A percentile compares a stretch with the other conserved stretches of the same genome.
Evolutionary conservation across 1,139 yeast species (phyloP).

Genomic region (Zygotorulaspora mrakii): DNA sequence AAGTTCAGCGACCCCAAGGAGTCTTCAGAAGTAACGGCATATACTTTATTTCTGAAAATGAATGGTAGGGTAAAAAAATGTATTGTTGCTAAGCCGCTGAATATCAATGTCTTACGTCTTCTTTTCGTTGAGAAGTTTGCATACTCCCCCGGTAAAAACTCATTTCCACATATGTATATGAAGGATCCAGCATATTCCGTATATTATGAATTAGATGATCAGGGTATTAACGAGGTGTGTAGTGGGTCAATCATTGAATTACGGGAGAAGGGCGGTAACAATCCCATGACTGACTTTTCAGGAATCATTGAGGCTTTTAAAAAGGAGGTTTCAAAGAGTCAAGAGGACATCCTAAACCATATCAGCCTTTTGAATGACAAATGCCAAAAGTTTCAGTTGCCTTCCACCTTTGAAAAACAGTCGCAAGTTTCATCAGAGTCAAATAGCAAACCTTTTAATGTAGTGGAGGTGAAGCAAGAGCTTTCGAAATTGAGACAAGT

Average conservation of each 20-base stretch:
- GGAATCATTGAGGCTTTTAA: constrained; percentile 30
- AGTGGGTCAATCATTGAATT: constrained; percentile 54
- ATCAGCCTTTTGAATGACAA: constrained; percentile 8
- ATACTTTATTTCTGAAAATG: constrained; percentile 51
- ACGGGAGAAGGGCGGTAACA: constrained; percentile 29
- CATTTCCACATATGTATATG: constrained; percentile 79
- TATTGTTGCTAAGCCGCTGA: constrained; percentile 46
- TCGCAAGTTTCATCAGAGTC: neutral
- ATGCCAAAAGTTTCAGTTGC: neutral
- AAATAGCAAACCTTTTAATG: neutral
- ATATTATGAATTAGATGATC: constrained; percentile 79
- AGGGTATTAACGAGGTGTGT: constrained; percentile 52
- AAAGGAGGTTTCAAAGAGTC: constrained; percentile 21
- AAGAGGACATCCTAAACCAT: constrained; percentile 16
- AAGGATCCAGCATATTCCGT: constrained; percentile 58
- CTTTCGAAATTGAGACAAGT: constrained; percentile 62
- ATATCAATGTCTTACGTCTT: constrained; percentile 63
- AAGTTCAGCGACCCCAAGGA: neutral
- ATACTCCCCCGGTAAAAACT: constrained; percentile 65
- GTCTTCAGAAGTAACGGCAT: too few relatives aligned
- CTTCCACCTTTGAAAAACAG: constrained; percentile 2
- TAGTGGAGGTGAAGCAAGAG: constrained; percentile 49
- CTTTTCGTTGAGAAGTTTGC: constrained; percentile 85
- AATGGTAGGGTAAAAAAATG: constrained; percentile 64
- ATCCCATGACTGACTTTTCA: constrained; percentile 37